These are phyloP conservation scores for Cylindrotheca closterium DNA, from an alignment of 108 stramenopile genomes.

Conservation along the genomic window DNA sequence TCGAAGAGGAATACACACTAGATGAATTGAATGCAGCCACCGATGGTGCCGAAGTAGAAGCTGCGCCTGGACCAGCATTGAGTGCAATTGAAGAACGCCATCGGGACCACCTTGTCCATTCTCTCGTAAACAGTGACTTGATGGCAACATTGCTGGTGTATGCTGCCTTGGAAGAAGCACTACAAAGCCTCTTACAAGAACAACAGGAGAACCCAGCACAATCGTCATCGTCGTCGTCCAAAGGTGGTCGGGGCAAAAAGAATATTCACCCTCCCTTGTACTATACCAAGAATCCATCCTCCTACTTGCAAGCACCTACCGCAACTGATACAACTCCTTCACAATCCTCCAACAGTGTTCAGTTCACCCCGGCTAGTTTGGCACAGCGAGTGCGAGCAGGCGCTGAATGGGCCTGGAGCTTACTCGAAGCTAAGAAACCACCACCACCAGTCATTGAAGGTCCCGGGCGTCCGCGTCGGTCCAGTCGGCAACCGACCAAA, in stretches of 20 bases:
- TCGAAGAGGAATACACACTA: conserved; percentile 21
- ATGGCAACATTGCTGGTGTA: conserved; percentile 22
- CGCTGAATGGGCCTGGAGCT: conserved; percentile 33
- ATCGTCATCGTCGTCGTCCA: not conserved
- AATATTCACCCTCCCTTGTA: conserved; percentile 29
- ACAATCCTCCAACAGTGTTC: not conserved
- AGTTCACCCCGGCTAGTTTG: conserved; percentile 10
- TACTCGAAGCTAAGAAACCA: conserved; percentile 17
- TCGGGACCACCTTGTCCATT: conserved; percentile 16
- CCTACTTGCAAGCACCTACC: conserved; percentile 25
- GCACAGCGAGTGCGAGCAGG: conserved; percentile 31
- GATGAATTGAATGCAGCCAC: not conserved
- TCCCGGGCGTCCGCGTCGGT: conserved; percentile 1
- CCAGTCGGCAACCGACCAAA: conserved; percentile 12
- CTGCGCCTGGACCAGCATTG: not conserved
- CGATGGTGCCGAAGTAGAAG: not conserved
- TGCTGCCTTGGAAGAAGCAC: conserved; percentile 38
- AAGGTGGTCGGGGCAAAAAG: not conserved
- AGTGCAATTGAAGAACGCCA: conserved; percentile 20
- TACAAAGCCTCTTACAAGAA: conserved; percentile 21
- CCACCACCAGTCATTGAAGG: not conserved
- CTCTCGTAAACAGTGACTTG: conserved; percentile 7
- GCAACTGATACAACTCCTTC: conserved; percentile 2
- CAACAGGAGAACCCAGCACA: conserved; percentile 4
- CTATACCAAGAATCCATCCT: conserved; percentile 25